phyloP scores from a whole-genome alignment of 2,329 filamentous ascomycete genomes.

The Lasiodiplodia sp. region DNA sequence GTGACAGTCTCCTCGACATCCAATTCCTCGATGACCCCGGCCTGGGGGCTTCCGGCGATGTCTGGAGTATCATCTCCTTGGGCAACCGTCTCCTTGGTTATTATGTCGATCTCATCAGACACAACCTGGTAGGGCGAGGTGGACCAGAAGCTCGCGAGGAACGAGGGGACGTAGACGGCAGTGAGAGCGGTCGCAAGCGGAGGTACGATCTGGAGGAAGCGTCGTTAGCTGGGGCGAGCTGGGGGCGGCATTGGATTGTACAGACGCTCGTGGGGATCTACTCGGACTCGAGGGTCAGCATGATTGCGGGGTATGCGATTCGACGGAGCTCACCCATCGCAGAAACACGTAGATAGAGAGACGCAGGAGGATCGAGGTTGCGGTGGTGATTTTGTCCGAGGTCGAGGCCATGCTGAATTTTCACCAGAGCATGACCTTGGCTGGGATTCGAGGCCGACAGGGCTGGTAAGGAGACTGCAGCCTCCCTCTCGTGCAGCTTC shows the following conservation, averaged over 20 bases:
- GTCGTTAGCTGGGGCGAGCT: slow-evolving; percentile 32
- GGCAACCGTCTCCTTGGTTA: slow-evolving; percentile 50
- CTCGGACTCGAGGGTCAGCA: slow-evolving; percentile 14
- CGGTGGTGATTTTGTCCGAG: slow-evolving; percentile 44
- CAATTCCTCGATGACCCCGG: slow-evolving; percentile 53
- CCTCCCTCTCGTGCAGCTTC: slow-evolving; percentile 11
- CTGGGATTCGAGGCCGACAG: background rate
- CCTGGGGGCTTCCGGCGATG: slow-evolving; percentile 50
- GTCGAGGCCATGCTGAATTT: slow-evolving; percentile 42
- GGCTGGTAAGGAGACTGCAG: background rate
- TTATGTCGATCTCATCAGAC: slow-evolving; percentile 63
- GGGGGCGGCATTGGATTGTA: slow-evolving; percentile 17
- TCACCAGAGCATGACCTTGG: slow-evolving; percentile 20
- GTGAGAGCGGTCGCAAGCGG: slow-evolving; percentile 66
- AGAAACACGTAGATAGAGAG: slow-evolving; percentile 64
- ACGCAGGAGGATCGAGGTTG: slow-evolving; percentile 60
- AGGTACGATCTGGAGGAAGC: slow-evolving; percentile 45
- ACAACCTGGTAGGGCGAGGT: slow-evolving; percentile 66
- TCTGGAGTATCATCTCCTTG: slow-evolving; percentile 39
- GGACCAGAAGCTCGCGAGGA: slow-evolving; percentile 65
- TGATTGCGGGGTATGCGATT: slow-evolving; percentile 12
- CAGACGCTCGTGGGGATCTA: slow-evolving; percentile 33
- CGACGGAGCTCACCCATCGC: slow-evolving; percentile 61
- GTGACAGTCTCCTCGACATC: slow-evolving; percentile 70
- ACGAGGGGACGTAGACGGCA: slow-evolving; percentile 70